phyloP scores from a whole-genome alignment of 2,329 filamentous ascomycete genomes.

The Ophiostoma quercus region DNA sequence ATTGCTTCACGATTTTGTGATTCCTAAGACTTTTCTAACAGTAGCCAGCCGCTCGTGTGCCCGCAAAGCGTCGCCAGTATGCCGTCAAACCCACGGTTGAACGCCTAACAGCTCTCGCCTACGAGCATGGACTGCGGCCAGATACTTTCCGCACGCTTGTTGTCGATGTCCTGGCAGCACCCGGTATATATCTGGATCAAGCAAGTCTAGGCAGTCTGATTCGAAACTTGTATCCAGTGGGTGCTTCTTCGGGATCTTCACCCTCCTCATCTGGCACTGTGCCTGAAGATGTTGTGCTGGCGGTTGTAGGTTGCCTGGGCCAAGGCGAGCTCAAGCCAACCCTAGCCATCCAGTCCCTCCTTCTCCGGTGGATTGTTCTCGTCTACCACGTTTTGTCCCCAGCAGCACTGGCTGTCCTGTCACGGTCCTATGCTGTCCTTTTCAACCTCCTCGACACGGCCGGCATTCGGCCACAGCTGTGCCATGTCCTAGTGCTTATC shows the following conservation, averaged over 20 bases:
- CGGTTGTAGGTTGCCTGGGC: constrained; percentile 67
- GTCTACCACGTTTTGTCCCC: constrained; percentile 59
- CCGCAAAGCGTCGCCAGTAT: constrained; percentile 60
- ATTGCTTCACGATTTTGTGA: background rate
- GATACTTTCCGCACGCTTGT: constrained; percentile 58
- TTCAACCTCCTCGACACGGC: constrained; percentile 81
- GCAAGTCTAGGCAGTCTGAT: constrained; percentile 63
- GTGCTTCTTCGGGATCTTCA: constrained; percentile 41
- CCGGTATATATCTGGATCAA: constrained; percentile 63
- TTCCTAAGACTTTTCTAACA: background rate
- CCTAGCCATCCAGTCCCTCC: constrained; percentile 60
- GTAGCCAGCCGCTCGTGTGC: constrained; percentile 50
- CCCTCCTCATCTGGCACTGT: constrained; percentile 46
- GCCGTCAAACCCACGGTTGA: constrained; percentile 61
- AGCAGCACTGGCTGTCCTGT: constrained; percentile 57
- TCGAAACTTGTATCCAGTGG: constrained; percentile 70
- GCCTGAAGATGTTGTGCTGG: constrained; percentile 55
- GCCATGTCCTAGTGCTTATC: constrained; percentile 72
- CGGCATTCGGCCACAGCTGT: constrained; percentile 61
- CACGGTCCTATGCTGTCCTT: constrained; percentile 66
- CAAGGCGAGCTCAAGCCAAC: constrained; percentile 72
- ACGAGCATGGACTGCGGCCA: constrained; percentile 61
- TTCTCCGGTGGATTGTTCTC: constrained; percentile 74
- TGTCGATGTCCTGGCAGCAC: constrained; percentile 58
- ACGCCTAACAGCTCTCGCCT: constrained; percentile 56